Percentiles rank a stretch among this genome's conserved stretches.
These are phyloP conservation scores for Trichophyton benhamiae DNA, from an alignment of 2,329 filamentous ascomycete species.

Conservation along the genomic window DNA sequence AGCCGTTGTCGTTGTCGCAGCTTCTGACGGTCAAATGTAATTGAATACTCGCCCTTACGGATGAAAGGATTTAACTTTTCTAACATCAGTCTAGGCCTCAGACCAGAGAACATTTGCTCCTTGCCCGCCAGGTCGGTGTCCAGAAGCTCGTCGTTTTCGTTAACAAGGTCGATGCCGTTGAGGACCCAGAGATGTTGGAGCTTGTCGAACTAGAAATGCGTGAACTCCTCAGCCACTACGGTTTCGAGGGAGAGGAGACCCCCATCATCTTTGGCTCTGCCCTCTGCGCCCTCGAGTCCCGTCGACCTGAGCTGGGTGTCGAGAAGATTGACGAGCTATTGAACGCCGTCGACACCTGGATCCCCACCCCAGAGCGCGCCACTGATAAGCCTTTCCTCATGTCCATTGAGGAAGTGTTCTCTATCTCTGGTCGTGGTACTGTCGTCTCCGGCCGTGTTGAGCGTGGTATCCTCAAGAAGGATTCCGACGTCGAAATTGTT, in stretches of 20 bases:
- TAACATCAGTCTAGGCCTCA: conserved; percentile 51
- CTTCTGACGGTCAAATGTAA: conserved; percentile 94
- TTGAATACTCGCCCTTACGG: conserved; percentile 12
- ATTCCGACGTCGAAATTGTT: conserved; percentile 86
- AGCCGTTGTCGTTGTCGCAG: conserved; percentile 95
- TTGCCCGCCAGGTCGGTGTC: conserved; percentile 95
- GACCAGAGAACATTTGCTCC: conserved; percentile 93
- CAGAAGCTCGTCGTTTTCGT: conserved; percentile 98
- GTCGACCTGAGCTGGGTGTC: conserved; percentile 73
- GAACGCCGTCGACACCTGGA: conserved; percentile 83
- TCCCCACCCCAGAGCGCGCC: conserved; percentile 86
- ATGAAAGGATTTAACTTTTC: conserved; percentile 2
- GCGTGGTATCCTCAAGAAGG: conserved; percentile 86
- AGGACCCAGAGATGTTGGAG: conserved; percentile 99
- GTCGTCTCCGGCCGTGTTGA: conserved; percentile 95
- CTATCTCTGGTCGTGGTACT: conserved; percentile 84
- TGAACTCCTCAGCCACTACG: conserved; percentile 82
- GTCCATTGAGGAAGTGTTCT: conserved; percentile 91
- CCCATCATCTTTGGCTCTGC: conserved; percentile 96
- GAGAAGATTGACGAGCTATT: conserved; percentile 86
- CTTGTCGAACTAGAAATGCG: conserved; percentile 99
- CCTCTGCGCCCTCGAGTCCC: conserved; percentile 81
- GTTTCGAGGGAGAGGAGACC: conserved; percentile 95
- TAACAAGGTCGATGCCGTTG: conserved; percentile 97
- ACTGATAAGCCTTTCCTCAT: conserved; percentile 98